These are phyloP conservation scores for Saccharomyces jurei DNA, from an alignment of 805 yeast species.

Conservation along the genomic window DNA sequence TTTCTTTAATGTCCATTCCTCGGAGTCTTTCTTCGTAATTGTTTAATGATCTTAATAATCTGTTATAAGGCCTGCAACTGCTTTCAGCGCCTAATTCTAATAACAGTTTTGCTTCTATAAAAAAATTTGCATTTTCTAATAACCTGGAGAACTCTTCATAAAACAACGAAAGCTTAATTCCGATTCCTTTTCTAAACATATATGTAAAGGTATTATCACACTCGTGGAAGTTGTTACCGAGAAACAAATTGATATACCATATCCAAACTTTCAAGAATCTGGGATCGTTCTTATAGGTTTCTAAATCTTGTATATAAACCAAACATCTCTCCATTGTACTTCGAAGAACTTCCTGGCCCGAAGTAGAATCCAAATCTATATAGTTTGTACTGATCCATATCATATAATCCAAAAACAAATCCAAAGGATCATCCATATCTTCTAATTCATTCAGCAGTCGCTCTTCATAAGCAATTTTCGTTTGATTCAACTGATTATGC, in stretches of 20 bases:
- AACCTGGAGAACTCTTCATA: conserved; percentile 69
- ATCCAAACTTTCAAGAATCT: conserved; percentile 76
- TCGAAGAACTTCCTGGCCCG: neutral
- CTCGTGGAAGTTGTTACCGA: conserved; percentile 43
- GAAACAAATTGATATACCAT: conserved; percentile 46
- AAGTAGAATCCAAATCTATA: conserved; percentile 33
- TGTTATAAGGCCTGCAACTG: conserved; percentile 55
- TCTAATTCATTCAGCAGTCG: conserved; percentile 37
- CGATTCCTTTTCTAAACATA: conserved; percentile 65
- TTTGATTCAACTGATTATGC: neutral
- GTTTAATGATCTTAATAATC: conserved; percentile 29
- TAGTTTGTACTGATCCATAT: conserved; percentile 56
- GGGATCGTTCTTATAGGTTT: conserved; percentile 69
- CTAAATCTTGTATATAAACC: conserved; percentile 52
- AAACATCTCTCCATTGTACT: conserved; percentile 57
- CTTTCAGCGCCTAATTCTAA: conserved; percentile 32
- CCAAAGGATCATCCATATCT: conserved; percentile 74
- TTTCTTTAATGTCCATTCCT: conserved; percentile 7
- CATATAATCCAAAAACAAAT: conserved; percentile 60
- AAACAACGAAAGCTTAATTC: conserved; percentile 52
- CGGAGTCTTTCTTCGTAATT: conserved; percentile 9
- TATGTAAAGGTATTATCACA: conserved; percentile 68
- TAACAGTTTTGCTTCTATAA: conserved; percentile 17
- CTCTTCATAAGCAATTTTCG: conserved; percentile 31
- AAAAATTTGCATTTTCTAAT: conserved; percentile 12